Conservation (phyloP, 2,329 filamentous ascomycete species). For the Biscogniauxia mediterranea region DNA sequence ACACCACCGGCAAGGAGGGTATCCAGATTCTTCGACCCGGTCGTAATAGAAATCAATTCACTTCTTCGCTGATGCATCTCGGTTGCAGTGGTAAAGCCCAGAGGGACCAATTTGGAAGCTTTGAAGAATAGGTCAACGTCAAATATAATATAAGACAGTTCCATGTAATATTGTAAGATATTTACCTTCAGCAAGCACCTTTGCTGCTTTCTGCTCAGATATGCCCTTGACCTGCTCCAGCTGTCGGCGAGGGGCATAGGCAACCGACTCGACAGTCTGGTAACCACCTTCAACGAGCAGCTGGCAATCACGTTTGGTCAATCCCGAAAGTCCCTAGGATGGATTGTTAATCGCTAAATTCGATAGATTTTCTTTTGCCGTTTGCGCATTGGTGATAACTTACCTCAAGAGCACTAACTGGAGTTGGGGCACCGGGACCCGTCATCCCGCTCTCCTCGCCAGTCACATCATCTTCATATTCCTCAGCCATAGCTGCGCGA, state of each 20-base stretch:
- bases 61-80: constrained; percentile 98
- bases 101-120: constrained; percentile 95
- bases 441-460: constrained; percentile 70
- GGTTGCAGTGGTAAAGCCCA: constrained; percentile 98
- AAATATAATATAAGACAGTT: background rate
- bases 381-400: constrained; percentile 22
- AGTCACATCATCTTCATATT: constrained; percentile 65
- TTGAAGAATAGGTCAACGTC: constrained; percentile 7
- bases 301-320: constrained; percentile 95
- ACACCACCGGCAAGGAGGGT: constrained; percentile 91
- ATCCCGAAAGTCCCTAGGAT: constrained; percentile 75
- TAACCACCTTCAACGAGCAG: constrained; percentile 87
- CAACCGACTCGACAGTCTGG: constrained; percentile 93
- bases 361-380: background rate
- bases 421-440: constrained; percentile 91
- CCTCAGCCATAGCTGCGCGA: constrained; percentile 49
- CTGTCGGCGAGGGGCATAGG: constrained; percentile 80
- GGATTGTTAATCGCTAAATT: background rate
- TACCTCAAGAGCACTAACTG: constrained; percentile 83
- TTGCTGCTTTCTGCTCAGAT: constrained; percentile 92
- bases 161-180: background rate
- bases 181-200: constrained; percentile 84
- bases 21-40: constrained; percentile 95
- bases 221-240: constrained; percentile 97
- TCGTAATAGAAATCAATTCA: constrained; percentile 96